Evolutionary conservation across 2,329 filamentous ascomycete genomes (phyloP).

Genomic region (Chaetomium sp.): DNA sequence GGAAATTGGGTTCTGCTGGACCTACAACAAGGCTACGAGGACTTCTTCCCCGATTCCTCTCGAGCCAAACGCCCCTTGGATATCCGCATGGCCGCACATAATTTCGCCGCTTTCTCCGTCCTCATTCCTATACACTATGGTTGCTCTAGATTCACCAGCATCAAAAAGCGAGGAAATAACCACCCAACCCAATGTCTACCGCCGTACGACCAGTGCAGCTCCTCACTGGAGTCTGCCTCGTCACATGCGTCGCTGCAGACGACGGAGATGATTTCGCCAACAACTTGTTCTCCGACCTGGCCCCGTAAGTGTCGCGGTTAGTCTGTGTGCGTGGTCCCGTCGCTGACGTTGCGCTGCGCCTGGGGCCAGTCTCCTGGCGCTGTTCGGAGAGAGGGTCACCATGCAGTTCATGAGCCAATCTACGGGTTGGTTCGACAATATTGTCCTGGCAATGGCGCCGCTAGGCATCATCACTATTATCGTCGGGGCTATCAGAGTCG

Average conservation of each 20-base stretch:
- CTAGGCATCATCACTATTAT: conserved; percentile 4
- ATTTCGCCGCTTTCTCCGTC: no score
- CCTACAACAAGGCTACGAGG: no score
- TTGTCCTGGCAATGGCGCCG: conserved; percentile 6
- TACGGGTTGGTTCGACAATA: conserved; percentile 5
- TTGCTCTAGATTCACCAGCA: no score
- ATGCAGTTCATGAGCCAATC: conserved; percentile 11
- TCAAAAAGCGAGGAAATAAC: no score
- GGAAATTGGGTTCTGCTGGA: no score
- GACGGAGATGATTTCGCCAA: conserved; percentile 8
- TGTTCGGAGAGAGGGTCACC: conserved; percentile 6
- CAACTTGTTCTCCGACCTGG: conserved; percentile 4
- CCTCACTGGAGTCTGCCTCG: neutral
- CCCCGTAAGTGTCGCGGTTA: neutral
- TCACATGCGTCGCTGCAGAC: neutral
- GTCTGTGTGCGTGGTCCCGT: no score
- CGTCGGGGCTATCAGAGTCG: conserved; percentile 4
- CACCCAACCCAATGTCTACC: no score
- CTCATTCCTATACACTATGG: no score
- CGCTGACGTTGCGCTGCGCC: no score
- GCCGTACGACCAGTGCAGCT: neutral
- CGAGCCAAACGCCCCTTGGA: no score
- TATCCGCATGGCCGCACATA: no score
- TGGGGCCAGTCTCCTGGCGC: neutral
- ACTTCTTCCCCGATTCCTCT: no score